phyloP scores from a whole-genome alignment of 176 grass and related monocot species.

The Chrysopogon serrulatus region DNA sequence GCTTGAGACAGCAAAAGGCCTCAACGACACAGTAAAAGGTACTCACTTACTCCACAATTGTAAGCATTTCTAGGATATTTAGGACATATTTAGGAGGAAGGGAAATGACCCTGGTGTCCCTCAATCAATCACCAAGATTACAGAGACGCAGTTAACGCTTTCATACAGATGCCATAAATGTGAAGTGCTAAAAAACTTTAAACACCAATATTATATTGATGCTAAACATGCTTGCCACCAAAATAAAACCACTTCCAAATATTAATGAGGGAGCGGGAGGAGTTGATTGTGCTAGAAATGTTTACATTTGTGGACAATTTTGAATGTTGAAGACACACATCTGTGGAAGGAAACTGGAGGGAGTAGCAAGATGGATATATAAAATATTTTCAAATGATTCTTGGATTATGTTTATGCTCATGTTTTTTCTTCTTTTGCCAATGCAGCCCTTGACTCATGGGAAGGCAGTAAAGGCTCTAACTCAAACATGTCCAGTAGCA shows the following conservation, averaged over 20 bases:
- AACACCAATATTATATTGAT: background rate
- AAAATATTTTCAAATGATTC: conserved; percentile 21
- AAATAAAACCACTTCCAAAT: background rate
- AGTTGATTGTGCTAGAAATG: background rate
- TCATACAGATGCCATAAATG: background rate
- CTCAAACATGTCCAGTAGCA: background rate
- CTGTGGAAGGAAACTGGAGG: background rate
- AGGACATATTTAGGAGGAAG: background rate
- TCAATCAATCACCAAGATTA: background rate
- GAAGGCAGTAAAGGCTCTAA: background rate
- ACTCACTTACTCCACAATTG: background rate
- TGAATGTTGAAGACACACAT: background rate
- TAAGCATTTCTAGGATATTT: background rate
- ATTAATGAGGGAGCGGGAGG: background rate
- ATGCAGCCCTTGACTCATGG: conserved; percentile 11
- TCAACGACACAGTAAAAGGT: conserved; percentile 18
- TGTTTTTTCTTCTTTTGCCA: conserved; percentile 13
- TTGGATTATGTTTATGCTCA: background rate
- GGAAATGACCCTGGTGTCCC: background rate
- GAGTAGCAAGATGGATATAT: conserved; percentile 1
- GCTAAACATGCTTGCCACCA: background rate
- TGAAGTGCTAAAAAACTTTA: background rate
- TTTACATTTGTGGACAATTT: background rate
- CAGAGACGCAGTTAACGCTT: background rate
- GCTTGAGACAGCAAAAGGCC: conserved; percentile 23